These are phyloP conservation scores for Tubosaeta sp. DNA, from an alignment of 768 basidiomycete species.

Conservation along the genomic window DNA sequence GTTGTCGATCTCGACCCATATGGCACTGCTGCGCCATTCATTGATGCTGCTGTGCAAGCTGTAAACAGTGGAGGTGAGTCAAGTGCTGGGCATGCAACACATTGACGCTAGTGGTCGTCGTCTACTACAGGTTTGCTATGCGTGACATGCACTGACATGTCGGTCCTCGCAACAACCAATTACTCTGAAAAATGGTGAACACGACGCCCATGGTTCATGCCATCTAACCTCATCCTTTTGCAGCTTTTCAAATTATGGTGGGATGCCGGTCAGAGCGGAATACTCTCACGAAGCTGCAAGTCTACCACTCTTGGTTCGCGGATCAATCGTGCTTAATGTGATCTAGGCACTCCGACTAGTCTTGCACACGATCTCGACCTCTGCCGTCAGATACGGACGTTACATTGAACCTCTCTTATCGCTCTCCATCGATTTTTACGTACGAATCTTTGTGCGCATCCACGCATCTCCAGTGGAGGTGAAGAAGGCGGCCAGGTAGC, in stretches of 20 bases:
- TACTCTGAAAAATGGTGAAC: slow-evolving; percentile 93
- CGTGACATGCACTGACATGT: slow-evolving; percentile 94
- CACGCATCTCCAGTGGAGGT: slow-evolving; percentile 73
- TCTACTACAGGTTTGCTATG: slow-evolving; percentile 63
- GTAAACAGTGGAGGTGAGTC: slow-evolving; percentile 78
- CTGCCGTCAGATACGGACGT: slow-evolving; percentile 89
- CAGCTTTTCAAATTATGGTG: slow-evolving; percentile 94
- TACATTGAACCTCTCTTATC: slow-evolving; percentile 87
- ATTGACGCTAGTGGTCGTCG: slow-evolving; percentile 1
- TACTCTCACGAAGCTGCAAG: slow-evolving; percentile 90
- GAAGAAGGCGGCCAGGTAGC: slow-evolving; percentile 75
- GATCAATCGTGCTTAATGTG: slow-evolving; percentile 1
- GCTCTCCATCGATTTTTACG: slow-evolving; percentile 96
- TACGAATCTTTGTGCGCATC: slow-evolving; percentile 84
- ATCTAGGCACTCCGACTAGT: slow-evolving; percentile 83
- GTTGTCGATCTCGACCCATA: slow-evolving; percentile 98
- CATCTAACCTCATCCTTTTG: not conserved
- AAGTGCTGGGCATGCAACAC: not conserved
- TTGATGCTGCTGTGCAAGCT: slow-evolving; percentile 89
- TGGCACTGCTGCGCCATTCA: slow-evolving; percentile 94
- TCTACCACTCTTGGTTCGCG: not conserved
- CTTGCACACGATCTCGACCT: slow-evolving; percentile 78
- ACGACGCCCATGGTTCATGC: not conserved
- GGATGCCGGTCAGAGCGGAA: slow-evolving; percentile 80
- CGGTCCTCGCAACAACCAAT: slow-evolving; percentile 89